These are phyloP conservation scores for Coriolopsis trogii DNA, from an alignment of 1,284 basidiomycete genomes.

Conservation along the genomic window DNA sequence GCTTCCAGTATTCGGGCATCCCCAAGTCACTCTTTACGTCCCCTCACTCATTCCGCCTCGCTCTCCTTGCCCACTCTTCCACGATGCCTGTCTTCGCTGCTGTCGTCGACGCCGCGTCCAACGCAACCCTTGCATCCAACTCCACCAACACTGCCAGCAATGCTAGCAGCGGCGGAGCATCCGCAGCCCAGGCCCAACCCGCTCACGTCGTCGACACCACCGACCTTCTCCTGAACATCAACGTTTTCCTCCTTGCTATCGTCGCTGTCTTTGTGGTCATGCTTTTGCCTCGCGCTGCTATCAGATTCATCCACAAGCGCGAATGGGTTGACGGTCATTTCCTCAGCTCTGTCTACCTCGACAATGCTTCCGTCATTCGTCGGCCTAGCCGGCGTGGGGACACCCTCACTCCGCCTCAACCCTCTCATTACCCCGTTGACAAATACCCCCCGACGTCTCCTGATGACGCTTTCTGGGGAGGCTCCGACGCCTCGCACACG, in stretches of 20 bases:
- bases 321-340: conserved; percentile 37
- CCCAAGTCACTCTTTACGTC: conserved; percentile 1
- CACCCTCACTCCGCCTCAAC: no score
- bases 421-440: conserved; percentile 14
- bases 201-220: conserved; percentile 22
- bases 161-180: conserved; percentile 1
- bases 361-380: conserved; percentile 9
- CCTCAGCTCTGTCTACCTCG: conserved; percentile 30
- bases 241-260: conserved; percentile 33
- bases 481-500: conserved; percentile 27
- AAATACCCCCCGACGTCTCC: neutral
- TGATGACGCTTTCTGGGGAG: neutral
- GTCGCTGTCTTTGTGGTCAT: conserved; percentile 35
- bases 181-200: conserved; percentile 8
- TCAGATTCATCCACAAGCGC: conserved; percentile 35
- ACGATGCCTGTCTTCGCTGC: conserved; percentile 20
- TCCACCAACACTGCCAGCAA: conserved; percentile 1
- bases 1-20: neutral
- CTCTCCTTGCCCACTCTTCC: no score
- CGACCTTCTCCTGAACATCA: conserved; percentile 34
- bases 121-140: no score
- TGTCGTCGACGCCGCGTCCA: neutral
- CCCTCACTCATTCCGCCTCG: no score
- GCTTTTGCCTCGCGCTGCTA: conserved; percentile 37
- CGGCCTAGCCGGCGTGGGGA: no score